These are phyloP conservation scores for Stromatinia cepivora DNA, from an alignment of 2,329 filamentous ascomycete genomes.

Conservation along the genomic window DNA sequence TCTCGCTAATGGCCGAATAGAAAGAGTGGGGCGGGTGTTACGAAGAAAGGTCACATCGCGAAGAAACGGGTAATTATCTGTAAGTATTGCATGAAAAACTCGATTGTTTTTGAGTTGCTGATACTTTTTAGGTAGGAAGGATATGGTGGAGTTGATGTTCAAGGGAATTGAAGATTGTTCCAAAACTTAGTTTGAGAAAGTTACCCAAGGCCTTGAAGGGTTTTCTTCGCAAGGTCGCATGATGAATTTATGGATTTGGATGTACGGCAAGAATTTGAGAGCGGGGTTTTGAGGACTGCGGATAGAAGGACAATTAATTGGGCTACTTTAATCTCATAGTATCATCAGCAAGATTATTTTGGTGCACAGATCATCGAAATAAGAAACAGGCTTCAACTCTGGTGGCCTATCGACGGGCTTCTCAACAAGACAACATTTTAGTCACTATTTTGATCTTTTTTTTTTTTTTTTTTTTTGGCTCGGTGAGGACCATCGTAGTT, in stretches of 20 bases:
- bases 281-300: background rate
- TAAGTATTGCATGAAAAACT: background rate
- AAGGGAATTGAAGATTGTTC: background rate
- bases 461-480: background rate
- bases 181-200: background rate
- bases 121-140: background rate
- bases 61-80: background rate
- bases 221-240: background rate
- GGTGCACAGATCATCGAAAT: background rate
- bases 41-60: background rate
- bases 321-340: background rate
- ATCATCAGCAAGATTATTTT: background rate
- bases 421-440: no score
- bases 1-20: slow-evolving; percentile 7
- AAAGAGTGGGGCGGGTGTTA: slow-evolving; percentile 2
- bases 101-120: background rate
- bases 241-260: background rate
- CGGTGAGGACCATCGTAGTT: accelerated
- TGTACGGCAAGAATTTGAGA: background rate
- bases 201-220: background rate
- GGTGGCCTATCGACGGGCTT: no score
- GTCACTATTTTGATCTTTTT: no score
- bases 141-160: background rate
- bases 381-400: background rate
- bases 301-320: no score